These are phyloP conservation scores for Aspergillus funiculosus DNA, from an alignment of 495 filamentous ascomycete species.

Conservation along the genomic window DNA sequence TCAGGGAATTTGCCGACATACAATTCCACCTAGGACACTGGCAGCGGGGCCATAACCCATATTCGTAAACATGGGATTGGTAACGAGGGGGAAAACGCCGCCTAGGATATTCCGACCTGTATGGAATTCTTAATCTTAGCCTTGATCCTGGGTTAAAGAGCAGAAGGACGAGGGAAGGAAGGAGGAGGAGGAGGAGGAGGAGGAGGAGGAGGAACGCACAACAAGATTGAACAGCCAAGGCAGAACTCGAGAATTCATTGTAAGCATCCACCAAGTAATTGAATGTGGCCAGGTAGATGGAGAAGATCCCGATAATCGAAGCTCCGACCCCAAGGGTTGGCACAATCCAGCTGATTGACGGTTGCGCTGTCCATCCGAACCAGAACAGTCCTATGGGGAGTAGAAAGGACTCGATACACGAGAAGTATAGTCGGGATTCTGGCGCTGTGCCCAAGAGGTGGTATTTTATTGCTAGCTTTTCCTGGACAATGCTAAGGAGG, in stretches of 20 bases:
- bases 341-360: slow-evolving; percentile 68
- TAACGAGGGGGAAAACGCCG: slow-evolving; percentile 68
- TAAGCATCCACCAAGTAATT: slow-evolving; percentile 94
- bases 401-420: slow-evolving; percentile 62
- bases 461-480: slow-evolving; percentile 40
- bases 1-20: slow-evolving; percentile 1
- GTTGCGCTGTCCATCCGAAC: slow-evolving; percentile 69
- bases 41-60: slow-evolving; percentile 60
- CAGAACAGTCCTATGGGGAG: slow-evolving; percentile 75
- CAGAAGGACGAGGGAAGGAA: not conserved
- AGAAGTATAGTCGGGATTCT: slow-evolving; percentile 77
- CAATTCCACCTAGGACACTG: slow-evolving; percentile 63
- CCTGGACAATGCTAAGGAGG: slow-evolving; percentile 69
- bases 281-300: slow-evolving; percentile 82
- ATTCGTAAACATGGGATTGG: slow-evolving; percentile 55
- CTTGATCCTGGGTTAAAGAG: not conserved
- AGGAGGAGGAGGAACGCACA: not conserved
- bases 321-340: slow-evolving; percentile 66
- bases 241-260: slow-evolving; percentile 74
- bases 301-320: slow-evolving; percentile 82
- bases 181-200: not conserved
- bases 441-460: slow-evolving; percentile 49
- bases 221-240: slow-evolving; percentile 70
- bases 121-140: not conserved
- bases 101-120: slow-evolving; percentile 64